Conservation (phyloP, 2,329 filamentous ascomycete genomes). For the Teratosphaeria pseudoeucalypti region DNA sequence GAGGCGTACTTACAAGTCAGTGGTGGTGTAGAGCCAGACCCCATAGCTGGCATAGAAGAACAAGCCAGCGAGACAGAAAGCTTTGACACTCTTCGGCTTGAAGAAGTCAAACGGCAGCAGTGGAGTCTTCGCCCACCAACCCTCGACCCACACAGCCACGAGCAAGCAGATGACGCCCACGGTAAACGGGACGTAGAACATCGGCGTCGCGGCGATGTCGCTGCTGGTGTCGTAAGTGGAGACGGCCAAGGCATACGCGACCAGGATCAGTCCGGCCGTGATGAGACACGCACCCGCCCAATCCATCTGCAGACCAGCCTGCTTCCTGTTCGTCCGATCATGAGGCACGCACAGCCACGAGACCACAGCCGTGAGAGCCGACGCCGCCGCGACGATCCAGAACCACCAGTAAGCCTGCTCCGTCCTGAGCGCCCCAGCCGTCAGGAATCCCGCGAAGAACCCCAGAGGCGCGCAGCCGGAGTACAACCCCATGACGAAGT, state of each 20-base stretch:
- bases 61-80: constrained; percentile 24
- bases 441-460: constrained; percentile 26
- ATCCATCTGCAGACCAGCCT: constrained; percentile 27
- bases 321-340: constrained; percentile 21
- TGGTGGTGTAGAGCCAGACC: constrained; percentile 24
- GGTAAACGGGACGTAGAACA: constrained; percentile 21
- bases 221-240: constrained; percentile 16
- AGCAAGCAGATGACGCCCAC: constrained; percentile 18
- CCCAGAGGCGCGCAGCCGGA: constrained; percentile 27
- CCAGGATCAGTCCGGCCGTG: constrained; percentile 24
- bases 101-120: constrained; percentile 29
- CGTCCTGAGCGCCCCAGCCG: constrained; percentile 20
- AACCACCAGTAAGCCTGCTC: constrained; percentile 24
- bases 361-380: constrained; percentile 18
- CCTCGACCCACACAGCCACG: constrained; percentile 24
- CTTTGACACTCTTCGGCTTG: constrained; percentile 18
- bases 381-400: constrained; percentile 22
- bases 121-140: constrained; percentile 23
- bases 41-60: constrained; percentile 29
- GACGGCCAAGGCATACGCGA: constrained; percentile 26
- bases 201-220: constrained; percentile 16
- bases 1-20: constrained; percentile 6
- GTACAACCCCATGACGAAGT: constrained; percentile 26
- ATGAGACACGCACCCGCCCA: constrained; percentile 26
- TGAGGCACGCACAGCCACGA: constrained; percentile 25